Evolutionary conservation across 495 filamentous ascomycete species (phyloP), one percentile per base, ranked within the genome.

Genomic region (Xylaria nigripes): DNA sequence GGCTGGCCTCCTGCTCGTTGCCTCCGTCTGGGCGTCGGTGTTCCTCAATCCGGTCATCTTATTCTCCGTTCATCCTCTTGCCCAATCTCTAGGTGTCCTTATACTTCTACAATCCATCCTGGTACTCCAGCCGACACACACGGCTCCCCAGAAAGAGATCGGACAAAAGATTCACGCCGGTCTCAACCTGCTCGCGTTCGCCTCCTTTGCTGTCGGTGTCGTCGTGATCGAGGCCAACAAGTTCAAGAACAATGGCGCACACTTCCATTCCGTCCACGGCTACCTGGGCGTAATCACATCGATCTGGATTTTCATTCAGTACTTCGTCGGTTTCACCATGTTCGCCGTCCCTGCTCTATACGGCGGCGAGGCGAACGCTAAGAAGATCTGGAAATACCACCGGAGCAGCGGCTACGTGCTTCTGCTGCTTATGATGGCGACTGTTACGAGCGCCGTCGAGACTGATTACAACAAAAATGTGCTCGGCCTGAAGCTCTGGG

Each of bases 331-430:
- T 10, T 78, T 95, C 23, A 83, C 86, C 16, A 86, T 90, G 65
- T 95, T 82, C 72, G 89, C 79, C 50, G 60, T 79, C 4, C 90
- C 90, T 0, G 54, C 56, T 0, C 51, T 95, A 0, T 88, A 89
- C 55, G 91, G 91, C 18, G 82, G 88, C 56, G 83, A 83, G 51
- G 83, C 86, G 22, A 85, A 81, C 0, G 92, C 89, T 25, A 94
- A 90, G 76, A 73, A 69, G 32, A 57, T 93, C 29, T 97, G 90
- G 72, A 95, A 95, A 65, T 96, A 90, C 61, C 92, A 96, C 68
- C 82, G 92, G 13, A 69, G 75, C 51, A 74, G 72, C n/a, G 92
- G 92, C 16, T 97, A 97, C 68, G 58, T 81, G 32, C 68, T 90
- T 56, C 63, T 95, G 45, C 53, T 82, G 46, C 52, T 92, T 65